Evolutionary conservation across 73 alveolate species (phyloP).

Genomic region (Urostyla sp.): DNA sequence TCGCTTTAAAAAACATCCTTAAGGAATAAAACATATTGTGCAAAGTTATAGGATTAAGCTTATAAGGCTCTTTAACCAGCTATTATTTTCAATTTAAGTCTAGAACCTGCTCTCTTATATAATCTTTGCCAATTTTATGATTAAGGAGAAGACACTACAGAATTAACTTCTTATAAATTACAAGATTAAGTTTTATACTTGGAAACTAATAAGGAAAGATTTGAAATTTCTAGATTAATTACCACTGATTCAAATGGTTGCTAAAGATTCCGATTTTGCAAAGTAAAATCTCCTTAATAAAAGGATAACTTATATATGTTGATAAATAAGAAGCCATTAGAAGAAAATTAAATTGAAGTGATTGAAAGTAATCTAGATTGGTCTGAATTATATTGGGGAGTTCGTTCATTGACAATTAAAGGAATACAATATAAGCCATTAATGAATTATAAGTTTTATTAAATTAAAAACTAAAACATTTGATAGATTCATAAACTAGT

Average conservation of each 20-base stretch:
- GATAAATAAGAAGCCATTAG: conserved; percentile 40
- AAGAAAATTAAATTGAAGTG: conserved; percentile 41
- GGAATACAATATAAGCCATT: conserved; percentile 70
- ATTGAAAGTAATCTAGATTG: conserved; percentile 81
- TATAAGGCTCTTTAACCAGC: conserved; percentile 74
- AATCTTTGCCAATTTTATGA: conserved; percentile 84
- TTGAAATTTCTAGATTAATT: conserved; percentile 71
- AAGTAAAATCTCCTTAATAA: conserved; percentile 78
- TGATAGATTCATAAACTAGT: neutral
- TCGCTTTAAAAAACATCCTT: conserved; percentile 53
- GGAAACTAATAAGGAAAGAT: conserved; percentile 84
- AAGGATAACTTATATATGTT: conserved; percentile 77
- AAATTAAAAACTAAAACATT: conserved; percentile 2
- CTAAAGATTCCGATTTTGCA: conserved; percentile 80
- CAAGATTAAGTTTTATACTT: conserved; percentile 79
- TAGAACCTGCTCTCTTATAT: conserved; percentile 85
- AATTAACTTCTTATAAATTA: conserved; percentile 73
- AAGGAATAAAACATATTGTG: conserved; percentile 74
- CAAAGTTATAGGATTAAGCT: conserved; percentile 73
- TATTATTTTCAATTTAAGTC: conserved; percentile 81
- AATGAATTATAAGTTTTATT: conserved; percentile 72
- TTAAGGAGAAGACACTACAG: conserved; percentile 80
- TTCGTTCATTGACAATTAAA: conserved; percentile 71
- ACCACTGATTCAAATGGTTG: conserved; percentile 66
- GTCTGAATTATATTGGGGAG: conserved; percentile 92